Evolutionary conservation across 2,329 filamentous ascomycete genomes (phyloP), one percentile per base, ranked within the genome.

Genomic region (Neoscytalidium dimidiatum): DNA sequence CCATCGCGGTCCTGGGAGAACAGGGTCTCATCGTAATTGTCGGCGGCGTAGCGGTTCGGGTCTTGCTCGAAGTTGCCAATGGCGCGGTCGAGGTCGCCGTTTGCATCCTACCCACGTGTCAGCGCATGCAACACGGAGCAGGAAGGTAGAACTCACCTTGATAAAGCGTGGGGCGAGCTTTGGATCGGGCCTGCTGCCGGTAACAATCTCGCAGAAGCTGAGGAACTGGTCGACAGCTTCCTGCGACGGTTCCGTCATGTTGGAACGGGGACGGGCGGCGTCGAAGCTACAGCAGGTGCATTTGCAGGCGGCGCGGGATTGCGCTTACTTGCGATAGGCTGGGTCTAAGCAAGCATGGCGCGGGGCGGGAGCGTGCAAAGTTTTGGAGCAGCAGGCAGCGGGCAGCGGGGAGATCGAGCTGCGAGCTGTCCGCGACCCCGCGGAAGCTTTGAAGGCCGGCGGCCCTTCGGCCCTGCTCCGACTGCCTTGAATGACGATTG

Each of bases 1-100:
- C 64, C 64, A 35, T 66, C 56, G n/a, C 64, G 57, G 26, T 66
- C 64, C 44, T 66, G 64, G 26, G 64, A 57, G 49, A 66, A 66
- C 43, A 62, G 46, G 8, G 48, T 41, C 33, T 66, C 64, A 14
- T 66, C 64, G 46, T 66, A 66, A 23, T 53, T 61, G 31, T 65
- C 63, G 21, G 52, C 43, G 11, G 43, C 56, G 46, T 65, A 65
- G 14, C 56, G 52, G 21, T 61, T 61, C n/a, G 63, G 63, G 35
- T 65, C 49, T 13, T 51, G 53, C 46, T 65, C 63, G 21, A 33
- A 65, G 44, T 65, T 61, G 63, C 43, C 21, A 26, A 65, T 51
- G 31, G 63, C 63, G 17, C 49, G 46, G 26, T 65, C 43, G 2
- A 61, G 52, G 46, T 65, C 44, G 23, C 46, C 46, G 44, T 58